A percentile compares a stretch with the other conserved stretches of the same genome.
phyloP scores from a whole-genome alignment of 306 rosid species.

The Urtica urens region DNA sequence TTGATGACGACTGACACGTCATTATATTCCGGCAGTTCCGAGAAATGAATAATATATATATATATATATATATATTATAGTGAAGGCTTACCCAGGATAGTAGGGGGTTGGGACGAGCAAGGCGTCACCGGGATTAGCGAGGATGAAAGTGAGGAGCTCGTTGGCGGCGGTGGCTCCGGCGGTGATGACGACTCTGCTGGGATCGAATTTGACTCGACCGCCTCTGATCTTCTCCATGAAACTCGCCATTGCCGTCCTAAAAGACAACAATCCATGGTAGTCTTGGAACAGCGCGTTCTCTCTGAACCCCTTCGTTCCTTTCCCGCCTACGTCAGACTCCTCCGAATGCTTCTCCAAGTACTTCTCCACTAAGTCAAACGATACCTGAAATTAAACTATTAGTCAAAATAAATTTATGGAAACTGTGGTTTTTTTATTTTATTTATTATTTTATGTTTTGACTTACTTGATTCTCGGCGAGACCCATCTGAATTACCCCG shows the following conservation, averaged over 20 bases:
- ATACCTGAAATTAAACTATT: constrained; percentile 40
- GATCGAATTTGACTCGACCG: constrained; percentile 57
- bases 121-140: constrained; percentile 86
- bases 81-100: constrained; percentile 73
- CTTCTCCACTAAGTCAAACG: constrained; percentile 74
- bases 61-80: background rate
- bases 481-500: constrained; percentile 87
- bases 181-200: constrained; percentile 60
- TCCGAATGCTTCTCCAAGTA: constrained; percentile 53
- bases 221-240: constrained; percentile 83
- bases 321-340: constrained; percentile 7
- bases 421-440: no score
- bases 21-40: background rate
- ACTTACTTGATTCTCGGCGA: constrained; percentile 92
- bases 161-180: constrained; percentile 98
- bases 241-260: constrained; percentile 82
- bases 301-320: constrained; percentile 51
- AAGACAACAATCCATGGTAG: constrained; percentile 70
- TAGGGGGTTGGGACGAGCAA: constrained; percentile 86
- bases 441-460: no score
- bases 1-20: no score
- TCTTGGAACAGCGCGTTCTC: constrained; percentile 94
- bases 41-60: no score
- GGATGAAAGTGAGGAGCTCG: constrained; percentile 76
- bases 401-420: background rate